Conservation (phyloP, 2,329 filamentous ascomycete species). For the Phyllosticta capitalensis region DNA sequence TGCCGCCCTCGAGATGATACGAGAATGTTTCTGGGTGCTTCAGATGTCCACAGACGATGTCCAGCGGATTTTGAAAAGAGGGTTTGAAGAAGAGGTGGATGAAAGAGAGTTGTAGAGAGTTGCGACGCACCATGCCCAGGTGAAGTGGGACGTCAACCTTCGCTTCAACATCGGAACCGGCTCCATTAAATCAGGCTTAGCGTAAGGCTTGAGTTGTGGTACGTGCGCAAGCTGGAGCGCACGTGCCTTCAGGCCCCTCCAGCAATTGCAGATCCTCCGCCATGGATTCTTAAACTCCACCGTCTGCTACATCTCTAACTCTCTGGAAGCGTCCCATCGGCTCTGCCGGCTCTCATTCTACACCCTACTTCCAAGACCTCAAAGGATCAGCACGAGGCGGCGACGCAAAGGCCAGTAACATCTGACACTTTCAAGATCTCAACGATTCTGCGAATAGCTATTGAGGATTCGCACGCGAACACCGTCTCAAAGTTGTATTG, state of each 20-base stretch:
- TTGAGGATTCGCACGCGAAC: no score
- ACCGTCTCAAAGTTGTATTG: no score
- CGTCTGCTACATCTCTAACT: not conserved
- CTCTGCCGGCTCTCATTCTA: not conserved
- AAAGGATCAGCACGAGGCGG: no score
- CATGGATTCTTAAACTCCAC: not conserved
- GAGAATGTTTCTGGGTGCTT: not conserved
- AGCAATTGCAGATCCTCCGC: slow-evolving; percentile 7
- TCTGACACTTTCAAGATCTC: no score
- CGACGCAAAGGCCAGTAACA: no score
- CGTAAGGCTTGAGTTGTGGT: slow-evolving; percentile 5
- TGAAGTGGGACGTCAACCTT: not conserved
- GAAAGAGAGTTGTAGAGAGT: not conserved
- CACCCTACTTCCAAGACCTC: not conserved
- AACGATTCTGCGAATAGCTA: no score
- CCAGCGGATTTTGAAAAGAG: not conserved
- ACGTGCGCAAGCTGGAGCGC: not conserved
- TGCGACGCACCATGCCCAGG: not conserved
- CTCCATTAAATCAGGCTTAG: slow-evolving; percentile 7
- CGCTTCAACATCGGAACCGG: slow-evolving; percentile 7
- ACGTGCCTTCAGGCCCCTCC: not conserved
- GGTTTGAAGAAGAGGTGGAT: not conserved
- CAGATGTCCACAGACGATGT: not conserved
- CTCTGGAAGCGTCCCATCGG: not conserved
- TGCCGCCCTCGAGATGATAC: slow-evolving; percentile 15